Base-by-base conservation (phyloP, 805 yeast genomes). In the Pichia kluyveri region DNA sequence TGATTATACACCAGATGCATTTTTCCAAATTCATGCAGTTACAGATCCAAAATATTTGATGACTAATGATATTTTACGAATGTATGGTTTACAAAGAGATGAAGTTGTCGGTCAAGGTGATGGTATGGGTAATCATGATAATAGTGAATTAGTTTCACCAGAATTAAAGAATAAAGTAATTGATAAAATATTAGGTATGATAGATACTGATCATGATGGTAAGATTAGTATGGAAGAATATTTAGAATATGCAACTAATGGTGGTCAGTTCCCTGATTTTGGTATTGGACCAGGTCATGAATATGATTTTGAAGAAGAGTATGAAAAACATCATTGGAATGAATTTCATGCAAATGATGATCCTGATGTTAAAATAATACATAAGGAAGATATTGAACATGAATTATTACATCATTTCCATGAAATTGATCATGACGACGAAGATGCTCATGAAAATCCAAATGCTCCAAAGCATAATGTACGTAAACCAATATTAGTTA, bases 281-380 rank as follows among this genome's bases (percentile, higher is more conserved):
- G 95, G 96, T 9, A 80, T 82, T 50, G 98, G 97, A 31, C 90
- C 87, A 8, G 67, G 66, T 15, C 96, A 90, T 60, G 96, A 90
- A 67, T 83, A 89, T 36, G 96, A 87, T 67, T 91, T 89, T 60
- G 98, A 90, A 65, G 76, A 79, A 56, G 97, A 90, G 62, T 91
- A 90, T 62, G 97, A 91, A 63, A 82, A 86, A 49, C 97, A 90
- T 63, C 98, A 90, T 64, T 91, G 97, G 97, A 77, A 82, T 51
- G 71, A 88, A 66, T 82, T 74, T 60, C 93, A 86, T 61, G 73
- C 77, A 48, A 79, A 86, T 54, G 67, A 72, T 48, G 97, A 89
- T 62, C 96, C 96, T 1, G 89, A 86, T 46, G 88, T 89, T 28
- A 72, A 75, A 56, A 68, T 77, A 26, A 83, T 86, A 45, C 97